These are phyloP conservation scores for Phytophthora constricta DNA, from an alignment of 352 stramenopile genomes.

Conservation along the genomic window DNA sequence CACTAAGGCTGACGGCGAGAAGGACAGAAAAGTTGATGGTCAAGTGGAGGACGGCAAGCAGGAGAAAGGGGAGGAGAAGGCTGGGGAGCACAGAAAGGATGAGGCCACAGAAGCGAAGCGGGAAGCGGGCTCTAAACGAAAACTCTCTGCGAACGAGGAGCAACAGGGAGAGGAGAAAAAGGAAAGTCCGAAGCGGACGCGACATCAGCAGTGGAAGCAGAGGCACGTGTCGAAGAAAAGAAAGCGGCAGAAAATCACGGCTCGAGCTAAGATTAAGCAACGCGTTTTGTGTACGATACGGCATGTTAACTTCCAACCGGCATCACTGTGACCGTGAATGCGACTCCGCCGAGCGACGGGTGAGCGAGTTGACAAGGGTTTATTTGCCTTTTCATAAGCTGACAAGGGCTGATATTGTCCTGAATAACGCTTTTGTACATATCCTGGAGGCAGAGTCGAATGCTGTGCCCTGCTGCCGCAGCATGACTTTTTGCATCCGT, in stretches of 20 bases:
- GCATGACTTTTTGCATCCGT: constrained; percentile 7
- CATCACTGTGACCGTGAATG: background rate
- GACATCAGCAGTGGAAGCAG: constrained; percentile 13
- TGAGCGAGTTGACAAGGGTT: constrained; percentile 27
- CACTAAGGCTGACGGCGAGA: background rate
- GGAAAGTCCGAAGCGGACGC: constrained; percentile 25
- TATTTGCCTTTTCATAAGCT: constrained; percentile 32
- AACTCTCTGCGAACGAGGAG: constrained; percentile 31
- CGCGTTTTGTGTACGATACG: constrained; percentile 32
- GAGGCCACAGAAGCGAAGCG: constrained; percentile 22
- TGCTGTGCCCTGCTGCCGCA: constrained; percentile 13
- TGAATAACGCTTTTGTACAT: constrained; percentile 41
- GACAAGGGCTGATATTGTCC: constrained; percentile 19
- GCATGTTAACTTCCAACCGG: background rate
- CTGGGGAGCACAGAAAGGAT: background rate
- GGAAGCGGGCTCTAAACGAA: constrained; percentile 36
- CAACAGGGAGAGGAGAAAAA: constrained; percentile 38
- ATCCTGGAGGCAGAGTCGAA: constrained; percentile 11
- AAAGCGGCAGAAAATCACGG: constrained; percentile 5
- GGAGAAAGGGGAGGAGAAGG: constrained; percentile 11
- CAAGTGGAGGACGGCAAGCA: constrained; percentile 5
- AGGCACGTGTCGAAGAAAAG: constrained; percentile 16
- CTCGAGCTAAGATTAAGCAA: constrained; percentile 18
- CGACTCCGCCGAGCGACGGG: constrained; percentile 1
- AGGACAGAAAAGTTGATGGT: constrained; percentile 1